Evolutionary conservation across 495 filamentous ascomycete species (phyloP).

Genomic region (Polyplosphaeria fusca): DNA sequence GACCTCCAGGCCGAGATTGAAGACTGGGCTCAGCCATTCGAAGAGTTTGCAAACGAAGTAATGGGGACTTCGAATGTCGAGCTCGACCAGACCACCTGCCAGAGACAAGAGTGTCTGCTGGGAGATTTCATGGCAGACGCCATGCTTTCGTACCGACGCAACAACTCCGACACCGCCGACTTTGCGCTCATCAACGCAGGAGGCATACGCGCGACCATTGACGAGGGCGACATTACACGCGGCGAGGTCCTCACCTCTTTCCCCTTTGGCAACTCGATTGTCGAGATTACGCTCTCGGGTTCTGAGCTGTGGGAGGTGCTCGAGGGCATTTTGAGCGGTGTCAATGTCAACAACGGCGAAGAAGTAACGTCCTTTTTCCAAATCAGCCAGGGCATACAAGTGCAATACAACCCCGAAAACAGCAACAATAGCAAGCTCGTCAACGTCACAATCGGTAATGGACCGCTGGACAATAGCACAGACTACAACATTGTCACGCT

Average conservation of each 20-base stretch:
- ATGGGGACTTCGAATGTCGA: constrained; percentile 48
- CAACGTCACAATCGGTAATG: constrained; percentile 43
- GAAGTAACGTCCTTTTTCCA: constrained; percentile 53
- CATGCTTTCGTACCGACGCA: constrained; percentile 52
- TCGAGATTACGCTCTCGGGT: constrained; percentile 41
- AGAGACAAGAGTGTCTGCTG: constrained; percentile 50
- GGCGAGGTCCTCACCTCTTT: constrained; percentile 56
- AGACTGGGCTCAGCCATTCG: constrained; percentile 53
- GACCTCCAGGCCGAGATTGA: constrained; percentile 51
- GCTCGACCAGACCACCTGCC: constrained; percentile 53
- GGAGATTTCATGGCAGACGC: constrained; percentile 54
- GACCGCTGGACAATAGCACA: constrained; percentile 38
- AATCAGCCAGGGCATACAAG: constrained; percentile 47
- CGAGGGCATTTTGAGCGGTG: constrained; percentile 47
- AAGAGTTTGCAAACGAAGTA: constrained; percentile 47
- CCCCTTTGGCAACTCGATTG: constrained; percentile 57
- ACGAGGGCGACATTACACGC: constrained; percentile 50
- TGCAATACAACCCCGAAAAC: constrained; percentile 48
- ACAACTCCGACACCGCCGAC: constrained; percentile 37
- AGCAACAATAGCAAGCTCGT: constrained; percentile 42
- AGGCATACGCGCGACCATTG: constrained; percentile 56
- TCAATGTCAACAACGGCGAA: constrained; percentile 46
- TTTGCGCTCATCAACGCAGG: constrained; percentile 57
- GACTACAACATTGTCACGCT: constrained; percentile 53
- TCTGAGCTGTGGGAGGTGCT: constrained; percentile 49